Conservation (phyloP, 2,329 filamentous ascomycete species). For the Aureobasidium uvarum region DNA sequence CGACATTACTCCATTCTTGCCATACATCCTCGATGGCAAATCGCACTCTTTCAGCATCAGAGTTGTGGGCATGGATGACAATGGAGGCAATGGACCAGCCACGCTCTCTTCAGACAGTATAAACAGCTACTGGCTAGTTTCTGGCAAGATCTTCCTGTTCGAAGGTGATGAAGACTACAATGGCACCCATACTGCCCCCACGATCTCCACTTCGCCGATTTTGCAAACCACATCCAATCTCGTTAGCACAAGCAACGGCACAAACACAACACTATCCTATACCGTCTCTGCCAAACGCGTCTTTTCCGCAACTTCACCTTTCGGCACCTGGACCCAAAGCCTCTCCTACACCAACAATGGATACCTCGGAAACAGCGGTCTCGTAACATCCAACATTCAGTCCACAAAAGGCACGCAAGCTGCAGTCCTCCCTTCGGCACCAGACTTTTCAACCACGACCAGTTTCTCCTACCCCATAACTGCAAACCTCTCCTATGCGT, state of each 20-base stretch:
- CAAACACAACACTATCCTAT: constrained; percentile 58
- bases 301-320: constrained; percentile 54
- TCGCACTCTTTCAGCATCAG: constrained; percentile 66
- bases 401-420: constrained; percentile 51
- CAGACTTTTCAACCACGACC: background rate
- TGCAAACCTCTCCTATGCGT: background rate
- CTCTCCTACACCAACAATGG: constrained; percentile 58
- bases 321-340: constrained; percentile 60
- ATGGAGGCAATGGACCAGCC: constrained; percentile 47
- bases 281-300: constrained; percentile 56
- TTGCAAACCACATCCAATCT: background rate
- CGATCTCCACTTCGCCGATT: background rate
- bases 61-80: constrained; percentile 63
- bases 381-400: constrained; percentile 55
- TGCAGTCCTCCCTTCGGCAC: background rate
- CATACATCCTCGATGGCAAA: constrained; percentile 63
- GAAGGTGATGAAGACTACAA: constrained; percentile 1
- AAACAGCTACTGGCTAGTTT: constrained; percentile 70
- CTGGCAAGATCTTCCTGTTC: constrained; percentile 56
- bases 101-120: constrained; percentile 55
- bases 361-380: constrained; percentile 54
- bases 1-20: constrained; percentile 75
- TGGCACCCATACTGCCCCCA: background rate
- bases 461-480: constrained; percentile 14
- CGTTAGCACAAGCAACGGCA: constrained; percentile 44